Evolutionary conservation across 148 eudicot genomes (phyloP).

Genomic region (Talinum fruticosum): DNA sequence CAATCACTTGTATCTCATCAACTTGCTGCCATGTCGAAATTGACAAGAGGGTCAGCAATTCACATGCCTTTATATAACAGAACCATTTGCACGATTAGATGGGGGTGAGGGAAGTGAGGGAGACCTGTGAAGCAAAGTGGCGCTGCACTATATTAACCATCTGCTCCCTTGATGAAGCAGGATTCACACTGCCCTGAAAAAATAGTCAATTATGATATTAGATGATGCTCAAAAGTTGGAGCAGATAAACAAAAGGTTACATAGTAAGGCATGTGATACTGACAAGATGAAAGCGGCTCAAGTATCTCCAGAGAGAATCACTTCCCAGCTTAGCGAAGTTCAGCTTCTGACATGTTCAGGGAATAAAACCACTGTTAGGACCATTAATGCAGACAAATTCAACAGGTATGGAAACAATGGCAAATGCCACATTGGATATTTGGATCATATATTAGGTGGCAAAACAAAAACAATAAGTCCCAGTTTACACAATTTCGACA

Average conservation of each 20-base stretch:
- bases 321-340: conserved; percentile 77
- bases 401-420: background rate
- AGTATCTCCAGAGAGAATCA: conserved; percentile 83
- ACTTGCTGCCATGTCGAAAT: conserved; percentile 48
- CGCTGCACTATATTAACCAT: conserved; percentile 61
- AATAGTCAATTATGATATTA: conserved; percentile 4
- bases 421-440: background rate
- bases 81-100: background rate
- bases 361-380: conserved; percentile 9
- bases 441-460: background rate
- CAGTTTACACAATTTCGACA: no score
- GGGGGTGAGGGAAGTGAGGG: background rate
- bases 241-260: background rate
- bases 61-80: background rate
- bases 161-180: conserved; percentile 66
- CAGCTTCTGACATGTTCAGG: conserved; percentile 46
- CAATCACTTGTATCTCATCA: conserved; percentile 79
- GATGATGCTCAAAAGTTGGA: background rate
- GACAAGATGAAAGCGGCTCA: conserved; percentile 75
- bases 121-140: conserved; percentile 82
- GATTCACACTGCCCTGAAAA: conserved; percentile 53
- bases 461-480: conserved; percentile 1
- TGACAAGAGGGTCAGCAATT: background rate
- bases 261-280: conserved; percentile 21
- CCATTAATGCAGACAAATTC: conserved; percentile 2